These are phyloP conservation scores for Oryza punctata DNA, from an alignment of 176 grass and related monocot species.

Conservation along the genomic window DNA sequence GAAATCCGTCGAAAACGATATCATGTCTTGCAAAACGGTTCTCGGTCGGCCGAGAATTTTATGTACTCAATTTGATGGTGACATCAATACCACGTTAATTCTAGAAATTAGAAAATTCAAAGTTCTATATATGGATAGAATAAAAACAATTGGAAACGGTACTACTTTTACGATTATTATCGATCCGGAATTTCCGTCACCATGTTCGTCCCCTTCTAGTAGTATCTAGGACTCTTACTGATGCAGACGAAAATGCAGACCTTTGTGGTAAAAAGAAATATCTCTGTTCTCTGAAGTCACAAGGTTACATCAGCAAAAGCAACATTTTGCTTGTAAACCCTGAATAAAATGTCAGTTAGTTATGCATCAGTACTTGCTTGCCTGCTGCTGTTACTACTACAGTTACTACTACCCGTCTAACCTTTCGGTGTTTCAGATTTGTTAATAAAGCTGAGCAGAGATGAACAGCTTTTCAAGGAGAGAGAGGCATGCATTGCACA, in stretches of 20 bases:
- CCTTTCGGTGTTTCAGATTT: conserved; percentile 11
- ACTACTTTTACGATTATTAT: too few relatives aligned
- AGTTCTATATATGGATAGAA: too few relatives aligned
- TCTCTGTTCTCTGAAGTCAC: background rate
- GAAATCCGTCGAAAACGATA: too few relatives aligned
- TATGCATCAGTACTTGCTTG: background rate
- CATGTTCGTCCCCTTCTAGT: too few relatives aligned
- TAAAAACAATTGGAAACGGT: too few relatives aligned
- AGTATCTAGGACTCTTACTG: background rate
- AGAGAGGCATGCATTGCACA: background rate
- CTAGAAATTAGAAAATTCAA: too few relatives aligned
- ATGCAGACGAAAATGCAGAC: background rate
- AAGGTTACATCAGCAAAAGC: background rate
- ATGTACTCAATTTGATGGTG: too few relatives aligned
- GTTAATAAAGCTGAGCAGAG: background rate
- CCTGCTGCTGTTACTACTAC: background rate
- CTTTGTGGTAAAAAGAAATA: background rate
- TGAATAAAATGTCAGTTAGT: background rate
- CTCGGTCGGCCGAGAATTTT: too few relatives aligned
- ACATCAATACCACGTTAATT: too few relatives aligned
- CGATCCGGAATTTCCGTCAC: too few relatives aligned
- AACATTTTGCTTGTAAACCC: background rate
- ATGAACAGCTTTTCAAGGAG: background rate
- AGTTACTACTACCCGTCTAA: background rate
- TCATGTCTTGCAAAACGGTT: too few relatives aligned